phyloP scores from a whole-genome alignment of 148 eudicot species.

The Amaranthus palmeri region DNA sequence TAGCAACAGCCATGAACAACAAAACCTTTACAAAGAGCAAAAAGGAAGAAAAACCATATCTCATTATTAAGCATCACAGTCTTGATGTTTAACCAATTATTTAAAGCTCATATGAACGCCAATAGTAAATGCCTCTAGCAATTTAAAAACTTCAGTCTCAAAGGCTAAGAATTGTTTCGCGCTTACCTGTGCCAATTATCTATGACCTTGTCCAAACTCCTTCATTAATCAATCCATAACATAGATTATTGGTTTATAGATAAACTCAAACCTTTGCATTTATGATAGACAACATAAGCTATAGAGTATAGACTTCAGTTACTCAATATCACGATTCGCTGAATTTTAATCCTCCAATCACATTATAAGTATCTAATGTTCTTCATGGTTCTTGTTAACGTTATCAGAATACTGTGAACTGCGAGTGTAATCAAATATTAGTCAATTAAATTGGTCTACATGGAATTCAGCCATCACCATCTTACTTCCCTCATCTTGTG shows the following conservation, averaged over 20 bases:
- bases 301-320: not conserved
- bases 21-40: not conserved
- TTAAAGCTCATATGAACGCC: not conserved
- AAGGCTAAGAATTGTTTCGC: not conserved
- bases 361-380: not conserved
- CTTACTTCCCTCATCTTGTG: not conserved
- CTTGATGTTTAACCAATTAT: not conserved
- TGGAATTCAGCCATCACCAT: not conserved
- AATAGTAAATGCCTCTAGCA: not conserved
- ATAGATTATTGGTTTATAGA: not conserved
- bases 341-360: not conserved
- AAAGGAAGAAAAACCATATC: not conserved
- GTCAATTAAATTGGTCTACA: not conserved
- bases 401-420: not conserved
- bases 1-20: conserved; percentile 12
- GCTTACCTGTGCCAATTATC: not conserved
- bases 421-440: not conserved
- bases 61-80: not conserved
- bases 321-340: not conserved
- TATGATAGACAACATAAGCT: not conserved
- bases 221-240: not conserved
- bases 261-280: not conserved
- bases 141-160: not conserved
- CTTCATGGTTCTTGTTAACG: too few relatives aligned
- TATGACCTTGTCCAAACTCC: not conserved